Evolutionary conservation across 495 filamentous ascomycete species (phyloP).

Genomic region (Xylaria bambusicola): DNA sequence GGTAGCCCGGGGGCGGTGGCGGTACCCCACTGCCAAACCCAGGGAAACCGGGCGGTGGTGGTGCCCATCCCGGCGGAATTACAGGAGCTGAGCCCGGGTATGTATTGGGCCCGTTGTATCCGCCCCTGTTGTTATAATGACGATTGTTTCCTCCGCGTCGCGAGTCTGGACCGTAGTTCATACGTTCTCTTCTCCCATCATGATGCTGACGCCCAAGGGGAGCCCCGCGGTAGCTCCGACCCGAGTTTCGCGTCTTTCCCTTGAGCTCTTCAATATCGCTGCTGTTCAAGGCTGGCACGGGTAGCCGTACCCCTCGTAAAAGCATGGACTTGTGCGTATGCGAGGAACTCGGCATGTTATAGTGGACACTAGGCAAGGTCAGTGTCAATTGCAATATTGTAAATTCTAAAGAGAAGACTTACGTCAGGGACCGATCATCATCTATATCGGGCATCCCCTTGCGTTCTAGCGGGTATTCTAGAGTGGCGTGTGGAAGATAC

Average conservation of each 20-base stretch:
- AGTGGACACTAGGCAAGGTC: constrained; percentile 64
- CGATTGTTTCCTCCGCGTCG: constrained; percentile 24
- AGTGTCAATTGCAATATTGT: constrained; percentile 10
- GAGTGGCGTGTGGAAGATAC: constrained; percentile 71
- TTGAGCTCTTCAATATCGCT: constrained; percentile 71
- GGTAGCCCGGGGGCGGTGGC: constrained; percentile 45
- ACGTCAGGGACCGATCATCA: constrained; percentile 82
- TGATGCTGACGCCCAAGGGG: constrained; percentile 39
- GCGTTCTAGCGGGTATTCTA: constrained; percentile 60
- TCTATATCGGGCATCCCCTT: constrained; percentile 74
- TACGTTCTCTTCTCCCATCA: constrained; percentile 37
- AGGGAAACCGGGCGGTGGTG: constrained; percentile 46
- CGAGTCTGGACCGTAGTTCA: constrained; percentile 46
- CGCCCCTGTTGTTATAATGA: constrained; percentile 33
- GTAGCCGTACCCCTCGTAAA: constrained; percentile 76
- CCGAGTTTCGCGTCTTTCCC: constrained; percentile 58
- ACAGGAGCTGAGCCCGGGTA: constrained; percentile 28
- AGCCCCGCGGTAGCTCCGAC: constrained; percentile 52
- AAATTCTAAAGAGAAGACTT: constrained; percentile 34
- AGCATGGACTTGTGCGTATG: constrained; percentile 92
- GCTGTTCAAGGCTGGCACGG: constrained; percentile 66
- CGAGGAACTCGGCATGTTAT: constrained; percentile 71
- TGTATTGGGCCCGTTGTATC: constrained; percentile 28
- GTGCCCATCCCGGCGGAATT: constrained; percentile 44
- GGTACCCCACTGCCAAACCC: constrained; percentile 47